A percentile compares a stretch with the other conserved stretches of the same genome.
Conservation (phyloP, 2,329 filamentous ascomycete species). For the Pestalotiopsis sp. region DNA sequence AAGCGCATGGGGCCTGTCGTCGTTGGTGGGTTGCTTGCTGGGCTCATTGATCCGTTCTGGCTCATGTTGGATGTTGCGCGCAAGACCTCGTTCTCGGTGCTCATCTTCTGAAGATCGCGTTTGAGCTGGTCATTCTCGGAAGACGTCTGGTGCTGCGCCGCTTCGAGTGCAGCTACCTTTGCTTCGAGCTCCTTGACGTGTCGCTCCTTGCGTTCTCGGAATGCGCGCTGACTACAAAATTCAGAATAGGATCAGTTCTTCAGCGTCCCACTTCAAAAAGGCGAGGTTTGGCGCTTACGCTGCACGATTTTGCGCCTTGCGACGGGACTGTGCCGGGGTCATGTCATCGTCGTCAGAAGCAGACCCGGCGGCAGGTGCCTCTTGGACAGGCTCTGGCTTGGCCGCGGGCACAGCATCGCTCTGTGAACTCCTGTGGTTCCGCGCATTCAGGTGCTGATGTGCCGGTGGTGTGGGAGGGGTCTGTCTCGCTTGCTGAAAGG, state of each 20-base stretch:
- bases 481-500: conserved; percentile 48
- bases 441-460: conserved; percentile 32
- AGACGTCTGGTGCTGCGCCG: conserved; percentile 70
- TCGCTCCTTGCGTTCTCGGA: conserved; percentile 92
- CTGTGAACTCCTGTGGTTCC: conserved; percentile 27
- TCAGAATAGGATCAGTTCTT: conserved; percentile 12
- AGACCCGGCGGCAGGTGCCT: conserved; percentile 41
- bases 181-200: conserved; percentile 92
- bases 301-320: conserved; percentile 64
- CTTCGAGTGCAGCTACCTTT: conserved; percentile 78
- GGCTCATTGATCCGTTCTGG: conserved; percentile 41
- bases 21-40: conserved; percentile 47
- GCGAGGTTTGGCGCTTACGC: conserved; percentile 50
- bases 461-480: conserved; percentile 58
- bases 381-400: conserved; percentile 43
- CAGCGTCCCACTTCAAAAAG: background rate
- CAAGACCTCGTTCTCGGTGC: conserved; percentile 91
- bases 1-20: conserved; percentile 72
- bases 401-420: conserved; percentile 37
- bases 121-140: conserved; percentile 88
- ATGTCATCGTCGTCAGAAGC: conserved; percentile 60
- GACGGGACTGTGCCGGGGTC: conserved; percentile 60
- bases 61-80: conserved; percentile 69
- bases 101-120: conserved; percentile 79
- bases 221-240: conserved; percentile 80